These are phyloP conservation scores for Penicillium sp. DNA, from an alignment of 2,329 filamentous ascomycete species.

Conservation along the genomic window DNA sequence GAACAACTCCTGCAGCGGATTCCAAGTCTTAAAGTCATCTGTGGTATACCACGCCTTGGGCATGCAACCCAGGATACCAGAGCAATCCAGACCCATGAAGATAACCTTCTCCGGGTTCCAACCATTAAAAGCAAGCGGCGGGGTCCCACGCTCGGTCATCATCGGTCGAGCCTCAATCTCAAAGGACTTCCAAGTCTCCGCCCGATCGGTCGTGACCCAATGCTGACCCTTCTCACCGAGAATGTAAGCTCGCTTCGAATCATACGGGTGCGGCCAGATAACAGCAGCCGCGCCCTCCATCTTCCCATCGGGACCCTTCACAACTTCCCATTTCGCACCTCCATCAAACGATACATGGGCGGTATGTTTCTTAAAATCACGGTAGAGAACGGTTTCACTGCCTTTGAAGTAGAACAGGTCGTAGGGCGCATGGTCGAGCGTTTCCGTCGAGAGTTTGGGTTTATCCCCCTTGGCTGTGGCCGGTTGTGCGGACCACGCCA, in stretches of 20 bases:
- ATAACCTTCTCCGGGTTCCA: slow-evolving; percentile 83
- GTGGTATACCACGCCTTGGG: slow-evolving; percentile 75
- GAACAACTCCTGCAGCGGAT: slow-evolving; percentile 70
- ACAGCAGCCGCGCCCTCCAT: slow-evolving; percentile 56
- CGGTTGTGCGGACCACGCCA: slow-evolving; percentile 53
- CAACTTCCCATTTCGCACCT: slow-evolving; percentile 74
- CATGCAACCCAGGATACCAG: slow-evolving; percentile 64
- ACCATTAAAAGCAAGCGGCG: slow-evolving; percentile 78
- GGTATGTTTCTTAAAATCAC: slow-evolving; percentile 67
- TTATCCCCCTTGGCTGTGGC: slow-evolving; percentile 62
- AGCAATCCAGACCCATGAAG: slow-evolving; percentile 76
- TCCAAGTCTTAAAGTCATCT: slow-evolving; percentile 77
- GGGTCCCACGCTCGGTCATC: slow-evolving; percentile 55
- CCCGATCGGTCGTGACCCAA: slow-evolving; percentile 83
- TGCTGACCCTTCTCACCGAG: slow-evolving; percentile 73
- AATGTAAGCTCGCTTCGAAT: slow-evolving; percentile 79
- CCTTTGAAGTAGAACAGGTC: slow-evolving; percentile 90
- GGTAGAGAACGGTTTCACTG: slow-evolving; percentile 79
- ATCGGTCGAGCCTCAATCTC: slow-evolving; percentile 65
- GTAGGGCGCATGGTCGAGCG: slow-evolving; percentile 70
- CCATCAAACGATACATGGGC: slow-evolving; percentile 82
- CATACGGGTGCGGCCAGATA: slow-evolving; percentile 78
- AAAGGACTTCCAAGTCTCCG: slow-evolving; percentile 81
- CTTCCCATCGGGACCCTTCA: slow-evolving; percentile 67
- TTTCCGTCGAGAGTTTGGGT: slow-evolving; percentile 69